Evolutionary conservation across 2,329 filamentous ascomycete species (phyloP).

Genomic region (Cryphonectria carpinicola): DNA sequence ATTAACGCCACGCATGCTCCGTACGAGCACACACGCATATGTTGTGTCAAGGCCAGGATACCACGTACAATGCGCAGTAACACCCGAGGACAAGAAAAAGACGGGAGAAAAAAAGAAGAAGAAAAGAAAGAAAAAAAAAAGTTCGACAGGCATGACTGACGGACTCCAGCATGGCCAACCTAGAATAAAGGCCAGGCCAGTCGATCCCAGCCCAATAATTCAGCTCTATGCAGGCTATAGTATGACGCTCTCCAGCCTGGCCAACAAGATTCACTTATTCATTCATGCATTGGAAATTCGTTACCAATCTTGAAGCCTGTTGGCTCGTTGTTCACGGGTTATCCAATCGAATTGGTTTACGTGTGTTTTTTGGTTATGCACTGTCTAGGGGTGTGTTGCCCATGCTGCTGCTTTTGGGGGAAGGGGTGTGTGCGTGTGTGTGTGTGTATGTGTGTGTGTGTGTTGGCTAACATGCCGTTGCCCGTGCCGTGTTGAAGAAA

Average conservation of each 20-base stretch:
- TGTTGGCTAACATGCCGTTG: not conserved
- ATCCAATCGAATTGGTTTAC: not conserved
- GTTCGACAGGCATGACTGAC: not conserved
- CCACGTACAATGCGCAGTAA: not conserved
- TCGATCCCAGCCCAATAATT: not conserved
- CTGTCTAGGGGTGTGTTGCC: not conserved
- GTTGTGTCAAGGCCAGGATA: not conserved
- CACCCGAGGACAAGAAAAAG: not conserved
- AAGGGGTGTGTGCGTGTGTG: too few species aligned
- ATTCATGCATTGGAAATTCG: not conserved
- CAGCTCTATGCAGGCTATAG: not conserved
- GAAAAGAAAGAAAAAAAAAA: too few species aligned
- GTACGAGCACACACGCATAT: not conserved
- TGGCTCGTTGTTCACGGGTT: too few species aligned
- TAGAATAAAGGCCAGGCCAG: not conserved
- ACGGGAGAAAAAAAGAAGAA: too few species aligned
- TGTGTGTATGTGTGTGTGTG: too few species aligned
- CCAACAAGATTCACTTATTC: not conserved
- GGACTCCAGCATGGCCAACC: not conserved
- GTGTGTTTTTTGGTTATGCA: not conserved
- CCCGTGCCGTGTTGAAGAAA: not conserved
- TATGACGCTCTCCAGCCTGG: not conserved
- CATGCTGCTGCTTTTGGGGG: too few species aligned
- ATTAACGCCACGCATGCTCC: not conserved
- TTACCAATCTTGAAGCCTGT: not conserved